Base-by-base conservation (phyloP, 306 rosid genomes). In the Nissolia schottii region DNA sequence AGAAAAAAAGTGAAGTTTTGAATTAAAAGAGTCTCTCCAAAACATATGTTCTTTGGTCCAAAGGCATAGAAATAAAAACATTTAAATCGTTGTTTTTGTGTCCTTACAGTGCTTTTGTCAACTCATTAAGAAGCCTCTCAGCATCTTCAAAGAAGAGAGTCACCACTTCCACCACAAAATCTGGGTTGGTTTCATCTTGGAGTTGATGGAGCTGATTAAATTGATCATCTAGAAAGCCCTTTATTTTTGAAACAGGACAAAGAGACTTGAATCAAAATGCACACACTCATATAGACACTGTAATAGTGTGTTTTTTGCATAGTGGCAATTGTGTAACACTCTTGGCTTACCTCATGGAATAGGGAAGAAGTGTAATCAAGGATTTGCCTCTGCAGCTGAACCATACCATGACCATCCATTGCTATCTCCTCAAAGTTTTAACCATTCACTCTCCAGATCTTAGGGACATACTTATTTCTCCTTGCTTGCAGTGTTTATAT, bases 101-200 rank as follows among this genome's bases (percentile, higher is more conserved):
- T 29, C n/a, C 90, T 68, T 79, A 92, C 98, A 92, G 79, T 64
- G 85, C 41, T 49, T 43, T 82, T 37, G 81, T 66, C 16, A 93
- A 85, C 75, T 90, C 96, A 75, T 84, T 81, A 34, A 93, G 77
- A 75, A 90, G 83, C 76, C 88, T 90, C 31, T 85, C 86, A 10
- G 92, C 80, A 32, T 92, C 96, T 66, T 92, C 77, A 73, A 90
- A 93, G 68, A 87, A 93, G 61, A 90, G 83, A 75, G 90, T 77
- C 20, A 88, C 88, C 35, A 93, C 98, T 87, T 93, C 91, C 68
- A 82, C 84, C 40, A 87, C 91, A 88, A 90, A 93, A 43, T 84
- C 78, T 8, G 98, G 98, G 77, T 85, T 87, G 71, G 78, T 93
- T 63, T 90, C 96, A 84, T 93, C 98, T 88, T 93, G 86, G 74